These are phyloP conservation scores for Colletotrichum musae DNA, from an alignment of 2,329 filamentous ascomycete species.

Conservation along the genomic window DNA sequence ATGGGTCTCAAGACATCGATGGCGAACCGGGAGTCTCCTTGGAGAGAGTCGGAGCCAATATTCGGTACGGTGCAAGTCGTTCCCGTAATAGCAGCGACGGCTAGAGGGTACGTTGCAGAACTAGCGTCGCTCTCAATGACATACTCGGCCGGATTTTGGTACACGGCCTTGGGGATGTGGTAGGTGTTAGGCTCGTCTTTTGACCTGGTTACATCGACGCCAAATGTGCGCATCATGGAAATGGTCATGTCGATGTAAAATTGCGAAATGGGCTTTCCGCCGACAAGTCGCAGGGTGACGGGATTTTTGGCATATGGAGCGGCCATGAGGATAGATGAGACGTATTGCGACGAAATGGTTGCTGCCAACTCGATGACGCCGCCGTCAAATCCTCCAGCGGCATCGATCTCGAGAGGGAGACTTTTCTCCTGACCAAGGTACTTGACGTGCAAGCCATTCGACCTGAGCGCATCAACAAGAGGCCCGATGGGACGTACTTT, in stretches of 20 bases:
- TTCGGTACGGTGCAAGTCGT: constrained; percentile 97
- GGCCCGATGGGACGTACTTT: constrained; percentile 95
- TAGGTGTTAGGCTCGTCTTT: constrained; percentile 89
- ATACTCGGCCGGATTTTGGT: constrained; percentile 88
- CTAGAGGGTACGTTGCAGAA: constrained; percentile 95
- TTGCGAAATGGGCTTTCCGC: constrained; percentile 98
- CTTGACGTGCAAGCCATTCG: constrained; percentile 88
- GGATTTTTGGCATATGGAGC: constrained; percentile 96
- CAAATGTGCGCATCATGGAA: constrained; percentile 96
- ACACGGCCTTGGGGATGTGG: constrained; percentile 88
- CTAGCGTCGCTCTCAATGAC: constrained; percentile 97
- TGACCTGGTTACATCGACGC: constrained; percentile 84
- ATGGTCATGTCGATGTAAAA: constrained; percentile 99
- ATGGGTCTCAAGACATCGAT: constrained; percentile 91
- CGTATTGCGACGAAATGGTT: constrained; percentile 98
- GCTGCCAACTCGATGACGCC: constrained; percentile 93
- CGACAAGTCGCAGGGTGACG: constrained; percentile 89
- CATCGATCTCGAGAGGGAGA: constrained; percentile 85
- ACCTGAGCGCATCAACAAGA: constrained; percentile 88
- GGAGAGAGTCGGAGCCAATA: constrained; percentile 91
- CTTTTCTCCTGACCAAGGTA: constrained; percentile 89
- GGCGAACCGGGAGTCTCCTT: constrained; percentile 95
- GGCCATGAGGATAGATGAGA: constrained; percentile 96
- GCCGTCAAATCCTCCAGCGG: constrained; percentile 86
- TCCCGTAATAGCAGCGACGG: constrained; percentile 94